Evolutionary conservation across 768 basidiomycete genomes (phyloP), one percentile per base, ranked within the genome.

Genomic region (Cystoderma amianthinum): DNA sequence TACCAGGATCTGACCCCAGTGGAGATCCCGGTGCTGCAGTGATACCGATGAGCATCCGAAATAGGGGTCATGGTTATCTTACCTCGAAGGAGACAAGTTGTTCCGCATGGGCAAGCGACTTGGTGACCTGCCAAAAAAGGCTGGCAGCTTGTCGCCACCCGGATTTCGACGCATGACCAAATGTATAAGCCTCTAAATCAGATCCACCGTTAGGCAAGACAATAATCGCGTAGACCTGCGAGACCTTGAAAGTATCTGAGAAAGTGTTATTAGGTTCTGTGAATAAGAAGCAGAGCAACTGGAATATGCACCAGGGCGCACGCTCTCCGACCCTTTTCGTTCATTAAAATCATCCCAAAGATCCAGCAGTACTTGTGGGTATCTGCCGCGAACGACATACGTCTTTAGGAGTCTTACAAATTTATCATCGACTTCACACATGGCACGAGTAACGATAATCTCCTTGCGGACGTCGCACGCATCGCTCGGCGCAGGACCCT

Each of bases 1-100:
- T 36, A 98, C 79, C 5, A 99, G 72, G 38, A 99, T 86, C 59
- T 99, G 96, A 16, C 96, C 96, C 79, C 90, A 91, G 53, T 99
- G 96, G n/a, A 99, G 77, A 60, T 99, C 96, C 22, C 96, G 91
- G 62, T 99, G 96, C 95, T 99, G 39, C 17, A 35, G 9, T 23
- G 32, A 30, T n/a, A 21, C 17, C 7, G 17, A 36, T 36, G 32
- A 36, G 16, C 19, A 23, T 16, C 15, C 24, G 5, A 39, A 25
- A 45, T 20, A 33, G 13, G 17, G 36, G 10, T n/a, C 23, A 6
- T 4, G 38, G 25, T 2, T 30, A 32, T 50, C 76, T 42, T 48
- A 96, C 95, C 78, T 99, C 96, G 43, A 99, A 98, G 10, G 76
- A 70, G 11, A 84, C 80, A 37, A 83, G 63, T 24, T 76, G 70